These are phyloP conservation scores for Porphyrellus cyaneotinctus DNA, from an alignment of 768 basidiomycete species.

Conservation along the genomic window DNA sequence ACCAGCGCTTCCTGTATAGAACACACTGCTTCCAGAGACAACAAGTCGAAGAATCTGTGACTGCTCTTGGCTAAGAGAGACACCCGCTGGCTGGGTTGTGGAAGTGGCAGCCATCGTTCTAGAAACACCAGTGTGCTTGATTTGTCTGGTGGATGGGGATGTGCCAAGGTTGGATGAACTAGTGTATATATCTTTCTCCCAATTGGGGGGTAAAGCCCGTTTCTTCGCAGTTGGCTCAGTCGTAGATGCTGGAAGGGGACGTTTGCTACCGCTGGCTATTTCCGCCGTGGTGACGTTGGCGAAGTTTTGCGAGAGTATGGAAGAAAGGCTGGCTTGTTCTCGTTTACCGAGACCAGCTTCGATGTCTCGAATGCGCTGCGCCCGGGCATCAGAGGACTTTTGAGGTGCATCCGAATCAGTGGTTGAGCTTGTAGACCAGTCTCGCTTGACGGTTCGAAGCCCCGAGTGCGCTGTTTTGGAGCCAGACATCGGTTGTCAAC, in stretches of 20 bases:
- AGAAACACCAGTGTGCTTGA: conserved; percentile 4
- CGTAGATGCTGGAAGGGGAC: conserved; percentile 21
- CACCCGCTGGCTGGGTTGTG: conserved; percentile 30
- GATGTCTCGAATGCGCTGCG: conserved; percentile 52
- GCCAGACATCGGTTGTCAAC: conserved; percentile 24
- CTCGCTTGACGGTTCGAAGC: conserved; percentile 54
- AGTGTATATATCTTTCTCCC: conserved; percentile 38
- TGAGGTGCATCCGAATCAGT: conserved; percentile 18
- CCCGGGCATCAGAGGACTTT: conserved; percentile 22
- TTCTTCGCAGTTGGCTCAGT: conserved; percentile 43
- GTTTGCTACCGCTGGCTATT: conserved; percentile 32
- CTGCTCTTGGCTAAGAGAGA: conserved; percentile 84
- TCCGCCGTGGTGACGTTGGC: conserved; percentile 14
- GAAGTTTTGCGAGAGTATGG: conserved; percentile 10
- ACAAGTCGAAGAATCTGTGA: conserved; percentile 78
- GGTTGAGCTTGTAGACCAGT: conserved; percentile 54
- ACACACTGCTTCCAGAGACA: conserved; percentile 67
- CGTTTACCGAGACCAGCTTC: conserved; percentile 51
- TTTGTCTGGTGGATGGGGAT: conserved; percentile 14
- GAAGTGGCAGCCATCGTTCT: conserved; percentile 3
- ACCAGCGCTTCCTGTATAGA: conserved; percentile 99
- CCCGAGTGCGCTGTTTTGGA: conserved; percentile 49
- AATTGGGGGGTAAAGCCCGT: conserved; percentile 51
- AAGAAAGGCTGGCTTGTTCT: conserved; percentile 24
- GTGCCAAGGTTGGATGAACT: conserved; percentile 33